Evolutionary conservation across 169 alveolate species (phyloP), one percentile per base, ranked within the genome.

Genomic region (Theileria equi): DNA sequence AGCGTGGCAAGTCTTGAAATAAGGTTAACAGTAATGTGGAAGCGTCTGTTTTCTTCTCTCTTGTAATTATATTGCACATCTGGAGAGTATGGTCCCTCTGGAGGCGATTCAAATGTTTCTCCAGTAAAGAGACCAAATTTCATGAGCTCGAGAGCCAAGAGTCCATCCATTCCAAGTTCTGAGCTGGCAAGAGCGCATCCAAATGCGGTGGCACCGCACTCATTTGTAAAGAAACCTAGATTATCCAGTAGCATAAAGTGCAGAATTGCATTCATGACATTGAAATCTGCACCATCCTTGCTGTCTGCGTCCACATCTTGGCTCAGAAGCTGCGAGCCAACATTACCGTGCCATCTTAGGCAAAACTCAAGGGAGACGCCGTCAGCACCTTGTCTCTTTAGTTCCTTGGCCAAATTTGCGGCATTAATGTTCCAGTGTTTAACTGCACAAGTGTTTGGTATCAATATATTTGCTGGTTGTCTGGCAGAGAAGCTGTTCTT

Each of bases 61-160:
- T 62, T 26, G 35, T 16, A 67, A 23, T 49, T 61, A 41, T 11
- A n/a, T 16, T 57, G 35, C 7, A 72, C 83, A 55, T 84, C 87
- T 19, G 68, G 53, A 5, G 90, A 71, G 31, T 73, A 63, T 0
- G 85, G 34, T 3, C 58, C 64, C 11, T 82, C 92, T 28, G 63
- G 50, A 5, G 88, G 84, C 35, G 82, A 58, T 45, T 81, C 81
- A 34, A 86, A 81, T 3, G 74, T 64, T 21, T 86, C 84, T 1
- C 88, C 82, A 4, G 88, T 81, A 49, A 86, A 77, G 32, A 77
- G 57, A 0, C 92, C 92, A 26, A 81, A 86, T 43, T 86, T 86
- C 72, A 86, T 19, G 59, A 81, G 49, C 49, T 86, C 92, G 57
- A 86, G 63, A 6, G 78, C 50, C 8, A 86, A 48, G 28, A 86